Percentiles rank a stretch among this genome's conserved stretches.
phyloP scores from a whole-genome alignment of 2,329 filamentous ascomycete genomes.

The Penicillium occitanis region DNA sequence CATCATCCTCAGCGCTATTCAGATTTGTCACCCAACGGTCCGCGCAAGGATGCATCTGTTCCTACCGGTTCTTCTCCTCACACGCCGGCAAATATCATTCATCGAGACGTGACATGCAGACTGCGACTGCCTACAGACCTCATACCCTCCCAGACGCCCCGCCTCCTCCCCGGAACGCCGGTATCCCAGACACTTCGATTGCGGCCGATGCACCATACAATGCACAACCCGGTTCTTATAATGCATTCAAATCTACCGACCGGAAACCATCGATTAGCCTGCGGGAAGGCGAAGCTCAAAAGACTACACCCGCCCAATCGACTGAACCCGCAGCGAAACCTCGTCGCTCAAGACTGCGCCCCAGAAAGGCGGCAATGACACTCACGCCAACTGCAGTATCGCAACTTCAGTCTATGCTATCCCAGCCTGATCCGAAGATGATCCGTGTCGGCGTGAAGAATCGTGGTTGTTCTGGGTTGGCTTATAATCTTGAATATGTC shows the following conservation, averaged over 20 bases:
- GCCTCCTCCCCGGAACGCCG: conserved; percentile 58
- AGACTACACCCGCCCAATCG: conserved; percentile 52
- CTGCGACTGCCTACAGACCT: conserved; percentile 64
- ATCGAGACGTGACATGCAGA: conserved; percentile 64
- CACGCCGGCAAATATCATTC: conserved; percentile 45
- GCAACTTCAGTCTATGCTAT: conserved; percentile 73
- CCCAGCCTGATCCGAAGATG: conserved; percentile 84
- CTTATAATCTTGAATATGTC: conserved; percentile 93
- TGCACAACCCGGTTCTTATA: conserved; percentile 47
- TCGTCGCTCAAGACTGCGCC: conserved; percentile 65
- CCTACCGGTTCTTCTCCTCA: conserved; percentile 51
- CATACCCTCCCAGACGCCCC: conserved; percentile 57
- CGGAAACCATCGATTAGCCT: conserved; percentile 43
- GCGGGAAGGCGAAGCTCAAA: conserved; percentile 66
- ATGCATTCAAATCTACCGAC: conserved; percentile 42
- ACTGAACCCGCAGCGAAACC: conserved; percentile 50
- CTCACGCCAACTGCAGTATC: conserved; percentile 77
- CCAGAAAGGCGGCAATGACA: conserved; percentile 88
- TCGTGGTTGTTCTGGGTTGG: conserved; percentile 86
- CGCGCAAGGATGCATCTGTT: conserved; percentile 41
- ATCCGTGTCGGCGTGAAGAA: conserved; percentile 95
- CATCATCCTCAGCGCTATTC: conserved; percentile 49
- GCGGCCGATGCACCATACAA: conserved; percentile 51
- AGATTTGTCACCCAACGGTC: conserved; percentile 40
- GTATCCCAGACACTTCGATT: conserved; percentile 63